A percentile compares a stretch with the other conserved stretches of the same genome.
These are phyloP conservation scores for Strigomonas galati DNA, from an alignment of 208 protist genomes.

Conservation along the genomic window DNA sequence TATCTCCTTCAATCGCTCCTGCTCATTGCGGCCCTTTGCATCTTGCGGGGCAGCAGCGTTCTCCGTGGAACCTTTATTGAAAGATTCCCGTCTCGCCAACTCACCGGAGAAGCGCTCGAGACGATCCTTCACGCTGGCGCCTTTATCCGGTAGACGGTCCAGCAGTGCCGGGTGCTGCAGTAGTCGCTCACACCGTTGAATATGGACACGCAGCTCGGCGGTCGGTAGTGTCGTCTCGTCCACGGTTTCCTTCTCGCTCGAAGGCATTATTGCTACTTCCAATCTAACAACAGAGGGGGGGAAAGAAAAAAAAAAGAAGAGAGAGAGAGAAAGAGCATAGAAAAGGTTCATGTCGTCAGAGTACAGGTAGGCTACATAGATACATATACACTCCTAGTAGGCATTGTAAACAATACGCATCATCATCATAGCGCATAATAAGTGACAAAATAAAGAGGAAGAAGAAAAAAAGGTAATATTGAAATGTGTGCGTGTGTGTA, in stretches of 20 bases:
- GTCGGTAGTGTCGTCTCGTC: slow-evolving; percentile 31
- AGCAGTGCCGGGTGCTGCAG: slow-evolving; percentile 44
- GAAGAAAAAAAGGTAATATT: background rate
- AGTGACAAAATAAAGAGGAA: slow-evolving; percentile 7
- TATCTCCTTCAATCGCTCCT: slow-evolving; percentile 16
- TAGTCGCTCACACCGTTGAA: slow-evolving; percentile 70
- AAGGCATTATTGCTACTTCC: background rate
- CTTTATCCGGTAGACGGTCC: slow-evolving; percentile 50
- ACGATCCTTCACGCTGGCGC: slow-evolving; percentile 44
- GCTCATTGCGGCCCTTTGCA: background rate
- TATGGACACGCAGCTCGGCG: slow-evolving; percentile 34
- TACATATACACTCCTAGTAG: no score
- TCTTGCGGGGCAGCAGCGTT: background rate
- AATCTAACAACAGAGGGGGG: background rate
- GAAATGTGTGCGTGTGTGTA: background rate
- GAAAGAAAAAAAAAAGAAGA: slow-evolving; percentile 16
- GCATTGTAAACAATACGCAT: background rate
- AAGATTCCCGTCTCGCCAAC: slow-evolving; percentile 22
- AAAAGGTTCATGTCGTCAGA: background rate
- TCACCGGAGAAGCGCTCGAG: slow-evolving; percentile 38
- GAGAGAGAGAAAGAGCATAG: slow-evolving; percentile 12
- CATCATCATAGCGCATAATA: no score
- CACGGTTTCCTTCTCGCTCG: background rate
- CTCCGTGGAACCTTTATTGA: background rate
- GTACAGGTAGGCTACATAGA: background rate